Conservation (phyloP, 176 grass and related monocot species). For the Rhynchospora breviuscula region DNA sequence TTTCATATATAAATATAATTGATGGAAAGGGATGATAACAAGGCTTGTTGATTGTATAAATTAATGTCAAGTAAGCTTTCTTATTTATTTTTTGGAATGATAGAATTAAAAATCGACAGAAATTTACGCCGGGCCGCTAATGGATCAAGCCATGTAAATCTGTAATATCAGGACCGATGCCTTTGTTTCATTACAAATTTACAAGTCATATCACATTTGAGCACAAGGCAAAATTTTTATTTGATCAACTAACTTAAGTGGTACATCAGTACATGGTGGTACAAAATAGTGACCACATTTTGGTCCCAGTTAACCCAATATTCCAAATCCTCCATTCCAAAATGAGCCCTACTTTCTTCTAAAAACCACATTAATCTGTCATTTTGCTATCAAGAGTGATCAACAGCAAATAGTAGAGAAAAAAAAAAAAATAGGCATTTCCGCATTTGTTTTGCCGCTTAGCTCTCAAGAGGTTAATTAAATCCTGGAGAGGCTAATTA, state of each 20-base stretch:
- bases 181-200: no score
- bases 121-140: background rate
- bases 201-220: background rate
- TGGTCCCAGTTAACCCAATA: background rate
- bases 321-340: background rate
- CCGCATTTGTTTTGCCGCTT: background rate
- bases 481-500: background rate
- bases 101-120: background rate
- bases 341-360: background rate
- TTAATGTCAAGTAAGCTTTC: background rate
- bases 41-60: background rate
- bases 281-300: background rate
- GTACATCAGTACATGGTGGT: background rate
- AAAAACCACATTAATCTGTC: background rate
- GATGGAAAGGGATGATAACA: no score
- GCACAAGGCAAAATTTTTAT: background rate
- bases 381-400: background rate
- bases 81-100: background rate
- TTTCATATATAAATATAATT: no score
- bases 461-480: slow-evolving; percentile 1
- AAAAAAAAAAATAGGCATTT: background rate
- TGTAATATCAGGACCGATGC: background rate
- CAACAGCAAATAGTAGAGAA: background rate
- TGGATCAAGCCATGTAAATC: background rate
- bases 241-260: background rate